Evolutionary conservation across 2,329 filamentous ascomycete species (phyloP), one percentile per base, ranked within the genome.

Genomic region (Graphilbum sp.): DNA sequence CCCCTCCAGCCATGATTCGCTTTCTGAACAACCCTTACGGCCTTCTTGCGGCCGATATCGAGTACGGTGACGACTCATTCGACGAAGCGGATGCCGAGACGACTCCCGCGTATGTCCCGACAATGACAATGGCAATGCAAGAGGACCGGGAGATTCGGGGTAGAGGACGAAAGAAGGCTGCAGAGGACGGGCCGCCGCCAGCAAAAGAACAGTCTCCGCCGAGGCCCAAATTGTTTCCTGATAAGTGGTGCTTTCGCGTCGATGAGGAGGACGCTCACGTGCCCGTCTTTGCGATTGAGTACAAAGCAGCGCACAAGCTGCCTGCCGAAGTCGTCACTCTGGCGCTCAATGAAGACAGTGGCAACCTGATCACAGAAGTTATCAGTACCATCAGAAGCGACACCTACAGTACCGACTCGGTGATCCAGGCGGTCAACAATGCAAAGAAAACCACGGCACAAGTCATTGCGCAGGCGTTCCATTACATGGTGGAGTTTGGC

Each of bases 401-500:
- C 21, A n/a, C n/a, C n/a, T n/a, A n/a, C n/a, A n/a, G n/a, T n/a
- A n/a, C n/a, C n/a, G n/a, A n/a, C n/a, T n/a, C n/a, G n/a, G n/a
- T n/a, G n/a, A n/a, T n/a, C n/a, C n/a, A 32, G 16, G 7, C 30
- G 13, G 7, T 23, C 9, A 21, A 16, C 11, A n/a, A 16, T 4
- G 24, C 12, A n/a, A 23, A 36, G 17, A 37, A 23, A 10, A 21
- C 4, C 13, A 36, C 34, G 7, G 34, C 34, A 11, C 19, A 24
- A 19, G 35, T 37, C 7, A 13, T 37, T 25, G 21, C 25, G 20
- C 36, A 38, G 11, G 36, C 36, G 5, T 38, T 38, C 31, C 36
- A 34, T n/a, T 38, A 34, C 31, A 38, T 33, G 36, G 21, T 38
- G 8, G 30, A 38, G 11, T 38, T 33, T n/a, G 36, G 36, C 5